Evolutionary conservation across 805 yeast species (phyloP), one percentile per base, ranked within the genome.

Genomic region (Candida bentonensis): DNA sequence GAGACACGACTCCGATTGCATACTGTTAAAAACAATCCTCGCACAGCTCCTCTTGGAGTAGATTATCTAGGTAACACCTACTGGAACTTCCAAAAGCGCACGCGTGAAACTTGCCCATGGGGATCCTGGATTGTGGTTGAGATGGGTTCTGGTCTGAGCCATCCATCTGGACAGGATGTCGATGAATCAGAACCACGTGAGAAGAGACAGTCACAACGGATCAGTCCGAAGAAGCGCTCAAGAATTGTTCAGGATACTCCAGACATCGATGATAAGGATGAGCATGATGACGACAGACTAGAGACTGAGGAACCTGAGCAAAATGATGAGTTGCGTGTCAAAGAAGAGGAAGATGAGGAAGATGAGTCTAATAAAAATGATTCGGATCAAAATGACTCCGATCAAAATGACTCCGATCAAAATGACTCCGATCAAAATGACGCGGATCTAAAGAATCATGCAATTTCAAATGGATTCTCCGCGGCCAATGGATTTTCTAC

Each of bases 41-140:
- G 67, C 27, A 63, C 62, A 4, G 41, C 51, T n/a, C 57, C 66
- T 3, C 42, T 63, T 22, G 64, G 65, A 23, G 39, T 22, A 4
- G 67, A 63, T 48, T 46, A 49, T 3, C 44, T 46, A 17, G 65
- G 65, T 4, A 63, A 63, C 47, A 44, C 44, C 28, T 63, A 61
- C 50, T 63, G 67, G 67, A 46, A 54, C 1, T 53, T 63, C 43
- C 65, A 62, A 47, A 62, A 58, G 41, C 57, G 60, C 44, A 47
- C 57, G 4, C 47, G 55, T 25, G 51, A 53, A 13, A 45, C 45
- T 34, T n/a, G 47, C 2, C 45, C 52, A 9, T 63, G 66, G 66
- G 65, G 65, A 7, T 48, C 61, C 21, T 57, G 60, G 61, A 53
- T 61, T 25, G 36, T 61, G 43, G 55, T 63, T 42, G 59, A 56